Conservation (phyloP, 768 basidiomycete genomes). For the Boletus coccyginus region DNA sequence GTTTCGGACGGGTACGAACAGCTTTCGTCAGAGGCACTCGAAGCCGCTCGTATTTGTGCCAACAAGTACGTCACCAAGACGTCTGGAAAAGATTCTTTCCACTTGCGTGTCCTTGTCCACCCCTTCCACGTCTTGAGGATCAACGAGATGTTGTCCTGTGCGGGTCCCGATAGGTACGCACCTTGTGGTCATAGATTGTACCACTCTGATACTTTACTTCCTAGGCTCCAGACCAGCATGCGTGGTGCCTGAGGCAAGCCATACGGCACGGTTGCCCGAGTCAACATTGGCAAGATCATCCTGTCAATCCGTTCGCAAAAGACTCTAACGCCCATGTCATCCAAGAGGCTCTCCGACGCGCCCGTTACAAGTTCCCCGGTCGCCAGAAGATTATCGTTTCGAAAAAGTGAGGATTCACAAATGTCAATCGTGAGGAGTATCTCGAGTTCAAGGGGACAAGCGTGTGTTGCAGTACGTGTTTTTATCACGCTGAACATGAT, state of each 20-base stretch:
- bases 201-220: not conserved
- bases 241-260: slow-evolving; percentile 99
- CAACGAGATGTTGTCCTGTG: slow-evolving; percentile 99
- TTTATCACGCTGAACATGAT: not conserved
- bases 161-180: slow-evolving; percentile 83
- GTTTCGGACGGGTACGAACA: slow-evolving; percentile 99
- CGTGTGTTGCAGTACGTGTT: slow-evolving; percentile 77
- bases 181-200: too few relatives aligned
- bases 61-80: slow-evolving; percentile 99
- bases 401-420: slow-evolving; percentile 99
- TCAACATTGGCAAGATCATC: slow-evolving; percentile 70
- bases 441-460: slow-evolving; percentile 85
- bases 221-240: slow-evolving; percentile 93
- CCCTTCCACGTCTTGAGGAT: slow-evolving; percentile 98
- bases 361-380: slow-evolving; percentile 99
- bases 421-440: slow-evolving; percentile 88
- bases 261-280: slow-evolving; percentile 92
- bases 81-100: slow-evolving; percentile 98
- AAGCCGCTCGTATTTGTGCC: slow-evolving; percentile 98
- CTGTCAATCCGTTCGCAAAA: slow-evolving; percentile 88
- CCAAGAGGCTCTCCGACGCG: slow-evolving; percentile 95
- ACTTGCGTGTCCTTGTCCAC: slow-evolving; percentile 94
- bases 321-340: slow-evolving; percentile 84
- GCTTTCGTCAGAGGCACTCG: slow-evolving; percentile 90
- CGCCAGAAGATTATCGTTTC: slow-evolving; percentile 96